Evolutionary conservation across 1,284 basidiomycete genomes (phyloP).

Genomic region (Cutaneotrichosporon arboriforme): DNA sequence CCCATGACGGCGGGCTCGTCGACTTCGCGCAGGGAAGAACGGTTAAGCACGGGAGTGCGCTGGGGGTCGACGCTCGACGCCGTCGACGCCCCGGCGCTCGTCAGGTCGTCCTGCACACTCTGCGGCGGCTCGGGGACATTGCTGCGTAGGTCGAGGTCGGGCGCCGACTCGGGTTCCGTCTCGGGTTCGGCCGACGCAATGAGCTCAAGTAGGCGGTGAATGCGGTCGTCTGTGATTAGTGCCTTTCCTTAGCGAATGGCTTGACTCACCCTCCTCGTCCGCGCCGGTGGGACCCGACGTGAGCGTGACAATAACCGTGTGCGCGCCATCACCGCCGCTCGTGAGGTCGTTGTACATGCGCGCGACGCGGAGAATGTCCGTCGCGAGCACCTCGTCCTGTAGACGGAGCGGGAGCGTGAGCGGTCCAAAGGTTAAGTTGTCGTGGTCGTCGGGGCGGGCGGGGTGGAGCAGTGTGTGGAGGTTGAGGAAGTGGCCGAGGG

Average conservation of each 20-base stretch:
- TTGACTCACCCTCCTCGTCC: slow-evolving; percentile 38
- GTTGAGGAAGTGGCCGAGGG: slow-evolving; percentile 61
- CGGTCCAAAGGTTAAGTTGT: slow-evolving; percentile 47
- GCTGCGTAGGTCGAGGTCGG: slow-evolving; percentile 1
- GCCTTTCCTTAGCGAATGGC: not conserved
- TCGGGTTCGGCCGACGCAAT: slow-evolving; percentile 12
- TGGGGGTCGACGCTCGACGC: slow-evolving; percentile 5
- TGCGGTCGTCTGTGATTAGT: slow-evolving; percentile 30
- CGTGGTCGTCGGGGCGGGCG: slow-evolving; percentile 32
- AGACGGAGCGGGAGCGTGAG: slow-evolving; percentile 38
- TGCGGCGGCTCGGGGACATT: slow-evolving; percentile 6
- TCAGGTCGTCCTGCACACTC: slow-evolving; percentile 2
- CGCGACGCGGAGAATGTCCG: slow-evolving; percentile 40
- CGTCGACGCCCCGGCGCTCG: not conserved
- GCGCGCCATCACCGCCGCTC: slow-evolving; percentile 26
- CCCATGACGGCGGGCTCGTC: slow-evolving; percentile 2
- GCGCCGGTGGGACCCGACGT: slow-evolving; percentile 24
- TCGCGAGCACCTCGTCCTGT: slow-evolving; percentile 41
- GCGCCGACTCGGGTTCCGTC: slow-evolving; percentile 5
- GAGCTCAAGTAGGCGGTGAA: slow-evolving; percentile 35
- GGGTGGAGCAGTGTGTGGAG: slow-evolving; percentile 57
- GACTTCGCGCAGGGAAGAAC: not conserved
- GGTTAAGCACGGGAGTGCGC: slow-evolving; percentile 7
- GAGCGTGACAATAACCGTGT: slow-evolving; percentile 25
- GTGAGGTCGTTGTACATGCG: slow-evolving; percentile 38